Evolutionary conservation across 164 flowering plant species (phyloP).

Genomic region (Chimonanthus praecox): DNA sequence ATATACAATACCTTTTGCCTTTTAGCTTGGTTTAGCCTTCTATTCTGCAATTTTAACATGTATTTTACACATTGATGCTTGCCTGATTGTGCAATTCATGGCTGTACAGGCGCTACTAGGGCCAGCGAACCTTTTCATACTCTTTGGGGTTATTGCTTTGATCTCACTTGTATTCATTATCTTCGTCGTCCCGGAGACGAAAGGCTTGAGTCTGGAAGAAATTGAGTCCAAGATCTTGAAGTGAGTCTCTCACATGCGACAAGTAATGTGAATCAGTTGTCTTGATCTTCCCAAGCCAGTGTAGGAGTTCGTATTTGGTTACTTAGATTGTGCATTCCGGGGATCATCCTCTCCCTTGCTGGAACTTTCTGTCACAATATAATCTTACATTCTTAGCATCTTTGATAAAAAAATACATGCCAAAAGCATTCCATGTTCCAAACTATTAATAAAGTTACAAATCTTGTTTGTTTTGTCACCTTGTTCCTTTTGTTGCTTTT

Average conservation of each 20-base stretch:
- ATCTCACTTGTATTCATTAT: conserved; percentile 54
- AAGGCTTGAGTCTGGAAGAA: conserved; percentile 83
- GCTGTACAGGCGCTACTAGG: conserved; percentile 72
- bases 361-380: not conserved
- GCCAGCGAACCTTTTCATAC: conserved; percentile 75
- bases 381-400: not conserved
- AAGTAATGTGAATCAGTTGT: not conserved
- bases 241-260: conserved; percentile 16
- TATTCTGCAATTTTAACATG: no score
- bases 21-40: no score
- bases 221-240: conserved; percentile 53
- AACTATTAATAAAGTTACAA: not conserved
- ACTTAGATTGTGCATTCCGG: not conserved
- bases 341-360: not conserved
- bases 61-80: no score
- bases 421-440: not conserved
- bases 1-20: no score
- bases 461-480: no score
- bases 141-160: conserved; percentile 76
- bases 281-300: conserved; percentile 16
- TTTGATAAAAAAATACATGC: not conserved
- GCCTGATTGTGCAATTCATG: not conserved
- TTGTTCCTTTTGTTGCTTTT: no score
- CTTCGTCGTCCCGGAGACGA: conserved; percentile 74
- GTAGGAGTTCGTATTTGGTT: not conserved